Evolutionary conservation across 2,329 filamentous ascomycete genomes (phyloP), one percentile per base, ranked within the genome.

Genomic region (Colletotrichum graminicola): DNA sequence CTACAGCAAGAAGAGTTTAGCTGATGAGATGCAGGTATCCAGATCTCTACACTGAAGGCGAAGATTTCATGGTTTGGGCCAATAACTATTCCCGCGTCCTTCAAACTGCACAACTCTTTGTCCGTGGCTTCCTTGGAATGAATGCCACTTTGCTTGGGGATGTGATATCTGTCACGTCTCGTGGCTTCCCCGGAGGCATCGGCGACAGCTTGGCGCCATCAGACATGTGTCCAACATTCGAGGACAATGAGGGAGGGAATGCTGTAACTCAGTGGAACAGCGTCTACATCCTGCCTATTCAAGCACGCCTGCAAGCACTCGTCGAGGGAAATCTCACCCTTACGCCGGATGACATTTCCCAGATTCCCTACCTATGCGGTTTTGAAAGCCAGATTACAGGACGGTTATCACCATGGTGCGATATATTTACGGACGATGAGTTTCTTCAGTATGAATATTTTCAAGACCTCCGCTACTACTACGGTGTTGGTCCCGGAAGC

Each of bases 361-460:
- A 86, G 55, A 89, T 93, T 61, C 90, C 90, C 0, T 92, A 93
- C 75, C 83, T 92, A n/a, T 93, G 91, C 75, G 91, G 90, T 5
- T 93, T 91, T 71, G 91, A 93, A 75, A 89, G 87, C 3, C 91
- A 93, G 75, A 92, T 93, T 73, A 89, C 84, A 0, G 90, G 91
- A 1, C 81, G 80, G 2, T 78, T 88, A 5, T 91, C 89, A 5
- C 88, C 90, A 0, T 92, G 88, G 82, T 93, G 91, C 77, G 81
- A 82, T 62, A 82, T 91, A 21, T 90, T 92, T 75, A 90, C 86
- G 3, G 82, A 90, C 43, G 82, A 88, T 3, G 91, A 93, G 77
- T 83, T 91, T 66, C 81, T 86, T 39, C 80, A 87, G 74, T 93
- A 92, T 74, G 90, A 92, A 75, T 93, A 93, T 77, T 84, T 85